Percentiles rank a stretch among this genome's conserved stretches.
These are phyloP conservation scores for Forsythia suspensa DNA, from an alignment of 257 asterid genomes.

Conservation along the genomic window DNA sequence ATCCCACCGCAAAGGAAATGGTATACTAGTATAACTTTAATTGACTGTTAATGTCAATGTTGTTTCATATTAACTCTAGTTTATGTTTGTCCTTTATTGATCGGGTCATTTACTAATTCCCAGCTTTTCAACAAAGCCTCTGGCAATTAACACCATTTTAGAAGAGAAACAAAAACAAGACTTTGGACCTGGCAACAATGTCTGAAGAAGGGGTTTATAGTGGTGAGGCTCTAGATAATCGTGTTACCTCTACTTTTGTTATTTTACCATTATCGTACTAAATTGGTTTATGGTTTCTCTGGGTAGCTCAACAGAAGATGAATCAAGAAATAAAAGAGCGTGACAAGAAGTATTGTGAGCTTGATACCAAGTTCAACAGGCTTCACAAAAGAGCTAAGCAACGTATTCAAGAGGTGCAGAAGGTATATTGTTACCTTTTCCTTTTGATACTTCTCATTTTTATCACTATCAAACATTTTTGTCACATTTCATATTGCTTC, in stretches of 20 bases:
- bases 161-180: too few relatives aligned
- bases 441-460: slow-evolving; percentile 2
- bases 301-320: not conserved
- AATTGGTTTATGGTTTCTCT: not conserved
- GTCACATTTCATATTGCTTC: not conserved
- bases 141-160: too few relatives aligned
- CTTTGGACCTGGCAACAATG: not conserved
- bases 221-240: not conserved
- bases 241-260: not conserved
- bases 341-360: slow-evolving; percentile 86
- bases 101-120: not conserved
- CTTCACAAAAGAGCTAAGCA: slow-evolving; percentile 99
- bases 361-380: slow-evolving; percentile 84
- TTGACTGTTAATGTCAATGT: not conserved
- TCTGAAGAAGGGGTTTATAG: not conserved
- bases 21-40: not conserved
- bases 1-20: too few relatives aligned
- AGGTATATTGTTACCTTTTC: slow-evolving; percentile 46
- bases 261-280: not conserved
- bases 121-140: not conserved
- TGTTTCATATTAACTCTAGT: not conserved
- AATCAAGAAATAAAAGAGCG: slow-evolving; percentile 83
- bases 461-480: not conserved
- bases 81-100: not conserved
- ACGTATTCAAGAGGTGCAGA: slow-evolving; percentile 97